These are phyloP conservation scores for Sugiyamaella pinicola DNA, from an alignment of 1,139 yeast genomes.

Conservation along the genomic window DNA sequence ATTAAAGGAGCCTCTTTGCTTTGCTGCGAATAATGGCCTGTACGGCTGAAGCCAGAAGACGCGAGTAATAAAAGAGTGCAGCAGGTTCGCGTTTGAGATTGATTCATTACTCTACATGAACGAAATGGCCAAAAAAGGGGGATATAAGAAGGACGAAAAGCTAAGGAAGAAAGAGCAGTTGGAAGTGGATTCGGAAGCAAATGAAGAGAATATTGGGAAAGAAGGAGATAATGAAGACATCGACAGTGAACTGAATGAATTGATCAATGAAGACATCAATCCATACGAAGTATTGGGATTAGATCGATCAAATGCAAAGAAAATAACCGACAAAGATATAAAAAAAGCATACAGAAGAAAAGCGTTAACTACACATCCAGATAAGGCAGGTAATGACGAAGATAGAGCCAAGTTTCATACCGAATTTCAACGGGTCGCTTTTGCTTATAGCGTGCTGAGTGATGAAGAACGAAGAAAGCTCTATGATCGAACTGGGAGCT, in stretches of 20 bases:
- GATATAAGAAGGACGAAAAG: neutral
- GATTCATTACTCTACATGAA: neutral
- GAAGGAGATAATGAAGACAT: neutral
- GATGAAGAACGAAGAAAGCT: slow-evolving; percentile 58
- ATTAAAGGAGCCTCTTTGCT: too few species aligned
- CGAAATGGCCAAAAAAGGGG: neutral
- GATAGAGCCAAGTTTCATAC: slow-evolving; percentile 46
- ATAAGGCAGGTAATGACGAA: slow-evolving; percentile 54
- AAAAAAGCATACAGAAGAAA: slow-evolving; percentile 71
- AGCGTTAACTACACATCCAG: slow-evolving; percentile 78
- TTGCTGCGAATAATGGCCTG: too few species aligned
- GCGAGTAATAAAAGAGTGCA: too few species aligned
- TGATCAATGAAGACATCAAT: slow-evolving; percentile 40
- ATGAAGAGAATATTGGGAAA: neutral
- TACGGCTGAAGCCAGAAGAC: too few species aligned
- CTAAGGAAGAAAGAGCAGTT: neutral
- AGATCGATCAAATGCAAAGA: slow-evolving; percentile 37
- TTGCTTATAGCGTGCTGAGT: slow-evolving; percentile 69
- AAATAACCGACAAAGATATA: slow-evolving; percentile 56
- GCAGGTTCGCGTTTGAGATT: too few species aligned
- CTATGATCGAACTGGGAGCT: slow-evolving; percentile 70
- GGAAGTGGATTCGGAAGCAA: neutral
- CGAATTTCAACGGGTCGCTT: slow-evolving; percentile 70
- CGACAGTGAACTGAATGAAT: slow-evolving; percentile 4
- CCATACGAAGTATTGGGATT: slow-evolving; percentile 64